Percentiles rank a stretch among this genome's conserved stretches.
These are phyloP conservation scores for Mucor sp. DNA, from an alignment of 371 early-diverging fungal species.

Conservation along the genomic window DNA sequence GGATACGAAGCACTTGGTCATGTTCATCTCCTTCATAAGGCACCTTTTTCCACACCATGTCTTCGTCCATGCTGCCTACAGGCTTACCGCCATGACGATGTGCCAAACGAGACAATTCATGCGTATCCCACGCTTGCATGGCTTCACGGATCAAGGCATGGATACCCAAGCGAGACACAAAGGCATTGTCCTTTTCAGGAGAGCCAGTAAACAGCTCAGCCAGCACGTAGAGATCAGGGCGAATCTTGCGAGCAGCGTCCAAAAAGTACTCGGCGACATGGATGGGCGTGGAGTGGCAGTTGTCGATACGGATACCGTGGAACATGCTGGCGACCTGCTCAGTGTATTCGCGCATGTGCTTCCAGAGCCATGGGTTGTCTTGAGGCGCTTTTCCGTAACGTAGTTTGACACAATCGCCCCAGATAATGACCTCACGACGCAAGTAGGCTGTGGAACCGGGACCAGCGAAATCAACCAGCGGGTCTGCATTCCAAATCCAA, in stretches of 20 bases:
- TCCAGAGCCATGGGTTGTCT: slow-evolving; percentile 96
- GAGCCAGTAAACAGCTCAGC: slow-evolving; percentile 98
- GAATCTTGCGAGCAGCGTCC: slow-evolving; percentile 82
- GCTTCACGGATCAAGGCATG: slow-evolving; percentile 96
- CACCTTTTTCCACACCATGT: slow-evolving; percentile 53
- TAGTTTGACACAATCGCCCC: slow-evolving; percentile 99
- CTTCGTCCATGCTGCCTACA: slow-evolving; percentile 71
- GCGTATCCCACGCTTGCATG: slow-evolving; percentile 95
- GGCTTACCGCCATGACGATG: slow-evolving; percentile 92
- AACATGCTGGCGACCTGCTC: slow-evolving; percentile 85
- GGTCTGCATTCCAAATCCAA: slow-evolving; percentile 99
- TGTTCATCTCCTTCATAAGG: slow-evolving; percentile 47
- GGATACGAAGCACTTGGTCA: slow-evolving; percentile 35
- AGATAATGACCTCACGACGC: slow-evolving; percentile 92
- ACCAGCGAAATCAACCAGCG: slow-evolving; percentile 90
- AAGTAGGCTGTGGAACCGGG: slow-evolving; percentile 86
- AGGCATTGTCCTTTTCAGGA: slow-evolving; percentile 86
- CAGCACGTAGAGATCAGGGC: slow-evolving; percentile 92
- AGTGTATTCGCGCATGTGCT: slow-evolving; percentile 89
- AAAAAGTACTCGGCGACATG: slow-evolving; percentile 92
- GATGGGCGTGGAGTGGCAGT: slow-evolving; percentile 97
- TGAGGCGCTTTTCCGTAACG: slow-evolving; percentile 84
- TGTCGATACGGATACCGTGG: slow-evolving; percentile 97
- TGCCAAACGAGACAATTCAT: slow-evolving; percentile 85
- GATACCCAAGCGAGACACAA: slow-evolving; percentile 91